These are phyloP conservation scores for Austroboletus eburneus DNA, from an alignment of 768 basidiomycete genomes.

Conservation along the genomic window DNA sequence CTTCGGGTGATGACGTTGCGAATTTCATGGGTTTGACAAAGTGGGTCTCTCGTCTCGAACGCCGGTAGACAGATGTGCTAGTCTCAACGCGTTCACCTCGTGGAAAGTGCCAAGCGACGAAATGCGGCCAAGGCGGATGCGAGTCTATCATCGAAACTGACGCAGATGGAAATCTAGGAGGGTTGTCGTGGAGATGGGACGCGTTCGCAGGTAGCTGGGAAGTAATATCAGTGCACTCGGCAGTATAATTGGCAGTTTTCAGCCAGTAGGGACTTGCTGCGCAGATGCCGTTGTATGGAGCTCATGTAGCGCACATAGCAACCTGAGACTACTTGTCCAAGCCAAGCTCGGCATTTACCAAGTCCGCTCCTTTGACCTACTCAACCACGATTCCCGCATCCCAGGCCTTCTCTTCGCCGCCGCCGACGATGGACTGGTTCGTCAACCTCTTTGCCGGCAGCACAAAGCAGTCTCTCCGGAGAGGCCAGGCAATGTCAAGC, in stretches of 20 bases:
- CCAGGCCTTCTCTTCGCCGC: constrained; percentile 6
- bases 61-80: constrained; percentile 30
- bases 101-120: constrained; percentile 86
- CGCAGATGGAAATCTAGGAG: constrained; percentile 37
- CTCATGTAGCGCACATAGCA: constrained; percentile 5
- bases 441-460: constrained; percentile 58
- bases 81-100: too few species aligned
- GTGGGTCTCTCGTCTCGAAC: constrained; percentile 28
- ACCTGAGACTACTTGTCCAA: neutral
- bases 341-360: constrained; percentile 2
- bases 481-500: constrained; percentile 65
- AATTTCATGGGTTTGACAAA: constrained; percentile 99
- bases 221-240: constrained; percentile 1
- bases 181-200: constrained; percentile 8
- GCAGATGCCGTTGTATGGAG: constrained; percentile 17
- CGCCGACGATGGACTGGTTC: constrained; percentile 65
- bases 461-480: constrained; percentile 44
- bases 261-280: constrained; percentile 7
- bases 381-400: neutral
- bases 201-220: neutral
- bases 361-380: neutral
- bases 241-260: constrained; percentile 1
- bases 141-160: constrained; percentile 57
- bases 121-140: constrained; percentile 79
- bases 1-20: constrained; percentile 86